Evolutionary conservation across 371 early-diverging fungal genomes (phyloP), one percentile per base, ranked within the genome.

Genomic region (Globomyces sp.): DNA sequence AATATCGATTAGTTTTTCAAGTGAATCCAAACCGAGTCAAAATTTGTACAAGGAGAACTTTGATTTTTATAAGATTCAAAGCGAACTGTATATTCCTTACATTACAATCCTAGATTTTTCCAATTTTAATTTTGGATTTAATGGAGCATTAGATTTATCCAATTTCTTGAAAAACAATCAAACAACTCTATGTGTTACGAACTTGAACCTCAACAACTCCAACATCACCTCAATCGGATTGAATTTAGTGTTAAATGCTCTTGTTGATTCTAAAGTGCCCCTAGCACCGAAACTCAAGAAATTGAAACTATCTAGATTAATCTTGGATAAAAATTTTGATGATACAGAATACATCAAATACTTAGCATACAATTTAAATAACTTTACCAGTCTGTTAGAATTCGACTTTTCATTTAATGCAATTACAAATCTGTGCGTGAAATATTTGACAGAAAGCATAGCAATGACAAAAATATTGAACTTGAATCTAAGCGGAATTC

Each of bases 371-470:
- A 42, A 46, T 34, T 4, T 60, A 2, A 41, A 8, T 2, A 3
- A 39, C 37, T 60, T 60, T 36, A 8, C 34, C 4, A 47, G 41
- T 9, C 45, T 60, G 13, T 34, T 42, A 6, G 39, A 41, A 4
- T 37, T 60, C 3, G 60, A 41, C 9, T 37, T 60, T 13, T 60
- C 60, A 24, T 42, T 37, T 49, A 60, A 60, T 49, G 46, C 50
- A 8, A 42, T 60, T 8, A 40, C 39, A 60, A 60, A 47, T 49
- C 43, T 60, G 2, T 40, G 60, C 1, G 44, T 60, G 60, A 0
- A 44, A 44, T 37, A 11, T 6, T 37, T 60, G 39, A 39, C 40
- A 6, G 55, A 55, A 39, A 55, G 40, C n/a, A 9, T 55, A 39
- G 13, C 40, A 8, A 55, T 39, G n/a, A 55, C 55, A 6, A 55